These are phyloP conservation scores for Pseudozyma sp. DNA, from an alignment of 1,284 basidiomycete genomes.

Conservation along the genomic window DNA sequence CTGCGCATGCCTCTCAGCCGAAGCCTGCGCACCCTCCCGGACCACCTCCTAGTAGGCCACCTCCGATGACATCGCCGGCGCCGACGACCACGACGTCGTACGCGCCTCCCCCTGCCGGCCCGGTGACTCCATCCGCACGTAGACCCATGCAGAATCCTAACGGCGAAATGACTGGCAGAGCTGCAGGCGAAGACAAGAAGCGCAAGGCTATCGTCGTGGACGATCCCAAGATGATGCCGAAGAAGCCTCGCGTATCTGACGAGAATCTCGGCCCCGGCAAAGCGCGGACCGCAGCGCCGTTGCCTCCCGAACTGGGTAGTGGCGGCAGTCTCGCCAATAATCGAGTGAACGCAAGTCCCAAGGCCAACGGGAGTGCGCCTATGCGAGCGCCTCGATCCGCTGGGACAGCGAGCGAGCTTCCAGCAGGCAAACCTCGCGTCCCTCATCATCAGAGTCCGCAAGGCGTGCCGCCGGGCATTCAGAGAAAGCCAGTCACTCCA, in stretches of 20 bases:
- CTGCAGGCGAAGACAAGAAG: conserved; percentile 25
- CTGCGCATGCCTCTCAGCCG: conserved; percentile 4
- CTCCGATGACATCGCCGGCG: conserved; percentile 7
- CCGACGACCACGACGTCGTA: conserved; percentile 13
- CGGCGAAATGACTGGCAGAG: conserved; percentile 6
- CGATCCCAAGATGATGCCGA: conserved; percentile 23
- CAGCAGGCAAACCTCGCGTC: conserved; percentile 23
- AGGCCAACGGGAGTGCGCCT: conserved; percentile 1
- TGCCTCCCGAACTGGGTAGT: neutral
- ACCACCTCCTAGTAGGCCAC: conserved; percentile 14
- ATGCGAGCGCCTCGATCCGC: conserved; percentile 18
- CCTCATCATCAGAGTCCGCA: conserved; percentile 21
- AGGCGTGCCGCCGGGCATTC: conserved; percentile 7
- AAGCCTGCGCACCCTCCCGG: conserved; percentile 11
- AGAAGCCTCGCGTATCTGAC: conserved; percentile 32
- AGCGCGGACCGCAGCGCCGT: conserved; percentile 3
- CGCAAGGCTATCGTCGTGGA: conserved; percentile 41
- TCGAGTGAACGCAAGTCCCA: conserved; percentile 6
- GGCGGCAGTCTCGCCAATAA: conserved; percentile 4
- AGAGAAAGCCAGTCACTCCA: conserved; percentile 22
- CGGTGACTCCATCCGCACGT: neutral
- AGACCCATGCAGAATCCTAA: conserved; percentile 11
- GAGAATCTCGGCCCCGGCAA: conserved; percentile 11
- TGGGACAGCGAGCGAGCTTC: conserved; percentile 18
- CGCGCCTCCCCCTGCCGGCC: conserved; percentile 15